Percentiles rank a stretch among this genome's conserved stretches.
phyloP scores from a whole-genome alignment of 2,329 filamentous ascomycete species.

The Fonsecaea pedrosoi region DNA sequence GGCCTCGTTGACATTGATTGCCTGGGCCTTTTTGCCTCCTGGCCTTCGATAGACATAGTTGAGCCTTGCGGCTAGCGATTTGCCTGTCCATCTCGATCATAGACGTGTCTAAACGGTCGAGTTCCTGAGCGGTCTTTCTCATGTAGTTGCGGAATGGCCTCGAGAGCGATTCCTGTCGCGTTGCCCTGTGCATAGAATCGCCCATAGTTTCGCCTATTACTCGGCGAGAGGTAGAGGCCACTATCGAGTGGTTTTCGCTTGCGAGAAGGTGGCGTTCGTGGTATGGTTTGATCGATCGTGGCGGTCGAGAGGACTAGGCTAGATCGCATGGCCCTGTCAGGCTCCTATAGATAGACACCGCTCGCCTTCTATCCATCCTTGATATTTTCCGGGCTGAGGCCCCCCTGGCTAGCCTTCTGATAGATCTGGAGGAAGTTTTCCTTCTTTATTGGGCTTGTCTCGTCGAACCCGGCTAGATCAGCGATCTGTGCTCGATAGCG shows the following conservation, averaged over 20 bases:
- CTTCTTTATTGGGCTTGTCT: conserved; percentile 13
- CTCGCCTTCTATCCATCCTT: conserved; percentile 10
- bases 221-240: conserved; percentile 2
- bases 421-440: conserved; percentile 15
- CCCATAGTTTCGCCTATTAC: background rate
- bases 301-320: background rate
- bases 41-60: conserved; percentile 2
- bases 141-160: conserved; percentile 8
- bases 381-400: conserved; percentile 5
- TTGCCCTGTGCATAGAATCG: conserved; percentile 1
- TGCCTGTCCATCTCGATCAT: background rate
- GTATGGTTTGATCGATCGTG: background rate
- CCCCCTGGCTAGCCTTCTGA: conserved; percentile 14
- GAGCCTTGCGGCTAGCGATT: background rate
- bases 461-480: conserved; percentile 24
- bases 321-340: conserved; percentile 10
- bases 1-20: conserved; percentile 18
- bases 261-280: conserved; percentile 6
- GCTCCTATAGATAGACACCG: conserved; percentile 15
- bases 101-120: conserved; percentile 11
- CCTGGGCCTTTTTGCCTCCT: conserved; percentile 5
- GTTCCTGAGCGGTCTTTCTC: conserved; percentile 10
- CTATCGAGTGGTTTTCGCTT: background rate
- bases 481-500: conserved; percentile 42
- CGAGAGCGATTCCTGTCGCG: conserved; percentile 2